A percentile compares a stretch with the other conserved stretches of the same genome.
phyloP scores from a whole-genome alignment of 129 eudicot genomes.

The Flaveria trinervia region DNA sequence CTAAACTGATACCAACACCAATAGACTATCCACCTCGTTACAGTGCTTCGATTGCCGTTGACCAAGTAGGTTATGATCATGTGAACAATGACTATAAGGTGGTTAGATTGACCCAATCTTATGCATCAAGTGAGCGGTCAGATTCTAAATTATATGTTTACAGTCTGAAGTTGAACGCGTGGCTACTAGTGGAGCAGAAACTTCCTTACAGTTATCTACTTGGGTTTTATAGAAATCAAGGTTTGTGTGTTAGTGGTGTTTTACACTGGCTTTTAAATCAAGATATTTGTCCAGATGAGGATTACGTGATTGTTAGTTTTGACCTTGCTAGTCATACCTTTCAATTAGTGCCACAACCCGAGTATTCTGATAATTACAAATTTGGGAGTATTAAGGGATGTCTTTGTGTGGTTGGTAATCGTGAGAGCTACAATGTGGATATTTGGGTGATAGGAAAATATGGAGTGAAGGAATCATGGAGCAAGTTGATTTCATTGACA shows the following conservation, averaged over 20 bases:
- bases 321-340: conserved; percentile 31
- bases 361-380: conserved; percentile 1
- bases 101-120: not conserved
- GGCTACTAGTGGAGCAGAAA: not conserved
- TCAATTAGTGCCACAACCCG: conserved; percentile 29
- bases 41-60: not conserved
- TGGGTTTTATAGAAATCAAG: not conserved
- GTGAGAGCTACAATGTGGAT: conserved; percentile 25
- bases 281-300: not conserved
- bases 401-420: conserved; percentile 31
- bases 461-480: conserved; percentile 46
- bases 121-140: not conserved
- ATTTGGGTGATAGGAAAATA: conserved; percentile 36
- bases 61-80: conserved; percentile 18
- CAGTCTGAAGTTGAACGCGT: conserved; percentile 9
- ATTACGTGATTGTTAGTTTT: conserved; percentile 24
- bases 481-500: conserved; percentile 15
- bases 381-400: conserved; percentile 26
- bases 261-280: conserved; percentile 25
- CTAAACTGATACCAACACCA: not conserved
- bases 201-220: conserved; percentile 23
- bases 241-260: conserved; percentile 23
- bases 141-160: not conserved
- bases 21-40: conserved; percentile 8
- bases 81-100: conserved; percentile 27